Percentiles rank a stretch among this genome's conserved stretches.
Evolutionary conservation across 2,329 filamentous ascomycete genomes (phyloP).

Genomic region (Alternaria novae-zelandiae): DNA sequence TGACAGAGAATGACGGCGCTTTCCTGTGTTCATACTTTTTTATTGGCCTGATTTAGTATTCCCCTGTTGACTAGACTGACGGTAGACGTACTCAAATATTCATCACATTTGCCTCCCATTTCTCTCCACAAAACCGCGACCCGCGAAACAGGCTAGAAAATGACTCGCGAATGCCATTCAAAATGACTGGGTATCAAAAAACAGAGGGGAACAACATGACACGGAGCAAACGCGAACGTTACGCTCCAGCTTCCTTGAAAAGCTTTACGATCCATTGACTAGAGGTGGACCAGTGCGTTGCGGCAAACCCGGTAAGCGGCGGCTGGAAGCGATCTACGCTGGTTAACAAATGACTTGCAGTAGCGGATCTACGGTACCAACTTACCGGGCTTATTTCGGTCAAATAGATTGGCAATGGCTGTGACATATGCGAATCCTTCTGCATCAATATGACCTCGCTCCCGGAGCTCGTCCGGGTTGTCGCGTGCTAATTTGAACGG

Average conservation of each 20-base stretch:
- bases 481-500: conserved; percentile 45
- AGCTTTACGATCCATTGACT: conserved; percentile 43
- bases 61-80: not conserved
- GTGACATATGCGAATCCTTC: conserved; percentile 41
- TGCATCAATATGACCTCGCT: conserved; percentile 37
- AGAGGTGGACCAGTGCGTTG: conserved; percentile 33
- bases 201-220: conserved; percentile 8
- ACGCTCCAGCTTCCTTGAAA: conserved; percentile 42
- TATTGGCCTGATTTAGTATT: not conserved
- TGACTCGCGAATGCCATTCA: not conserved
- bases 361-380: conserved; percentile 1
- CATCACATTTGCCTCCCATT: not conserved
- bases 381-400: conserved; percentile 35
- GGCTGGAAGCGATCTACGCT: conserved; percentile 37
- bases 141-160: not conserved
- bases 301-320: conserved; percentile 34
- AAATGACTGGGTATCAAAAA: conserved; percentile 17
- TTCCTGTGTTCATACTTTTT: not conserved
- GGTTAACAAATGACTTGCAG: conserved; percentile 3
- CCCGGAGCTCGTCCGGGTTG: conserved; percentile 42
- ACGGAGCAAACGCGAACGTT: not conserved
- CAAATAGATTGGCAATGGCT: conserved; percentile 32
- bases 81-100: not conserved
- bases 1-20: not conserved
- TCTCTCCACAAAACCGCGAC: not conserved